A percentile compares a stretch with the other conserved stretches of the same genome.
Evolutionary conservation across 352 stramenopile genomes (phyloP).

Genomic region (Globisporangium acanthophoron): DNA sequence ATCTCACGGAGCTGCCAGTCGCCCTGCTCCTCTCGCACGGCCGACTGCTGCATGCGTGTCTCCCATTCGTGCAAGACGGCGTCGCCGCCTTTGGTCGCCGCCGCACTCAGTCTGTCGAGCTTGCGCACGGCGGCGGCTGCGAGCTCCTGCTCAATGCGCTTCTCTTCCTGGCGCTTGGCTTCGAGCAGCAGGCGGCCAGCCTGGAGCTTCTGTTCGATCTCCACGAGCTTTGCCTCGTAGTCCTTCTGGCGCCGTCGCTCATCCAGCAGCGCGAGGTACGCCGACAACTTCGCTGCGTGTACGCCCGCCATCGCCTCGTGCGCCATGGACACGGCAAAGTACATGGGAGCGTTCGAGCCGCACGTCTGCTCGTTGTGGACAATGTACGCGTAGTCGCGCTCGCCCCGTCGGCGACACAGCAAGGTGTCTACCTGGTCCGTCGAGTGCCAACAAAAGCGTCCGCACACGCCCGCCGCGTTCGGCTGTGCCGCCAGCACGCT

Average conservation of each 20-base stretch:
- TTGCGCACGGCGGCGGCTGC: slow-evolving; percentile 25
- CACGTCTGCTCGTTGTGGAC: slow-evolving; percentile 38
- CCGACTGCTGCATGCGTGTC: slow-evolving; percentile 32
- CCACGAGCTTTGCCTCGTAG: slow-evolving; percentile 46
- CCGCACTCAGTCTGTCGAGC: neutral
- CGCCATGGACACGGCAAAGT: slow-evolving; percentile 43
- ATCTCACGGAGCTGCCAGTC: slow-evolving; percentile 63
- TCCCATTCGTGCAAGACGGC: slow-evolving; percentile 36
- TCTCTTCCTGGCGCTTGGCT: slow-evolving; percentile 59
- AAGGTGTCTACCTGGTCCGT: slow-evolving; percentile 22
- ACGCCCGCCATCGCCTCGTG: slow-evolving; percentile 56
- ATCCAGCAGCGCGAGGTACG: slow-evolving; percentile 38
- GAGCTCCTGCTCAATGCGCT: slow-evolving; percentile 49
- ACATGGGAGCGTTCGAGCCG: slow-evolving; percentile 32
- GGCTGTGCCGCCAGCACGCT: slow-evolving; percentile 43
- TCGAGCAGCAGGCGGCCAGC: slow-evolving; percentile 42
- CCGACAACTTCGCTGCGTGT: slow-evolving; percentile 28
- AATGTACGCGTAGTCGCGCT: slow-evolving; percentile 55
- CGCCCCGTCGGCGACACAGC: slow-evolving; percentile 36
- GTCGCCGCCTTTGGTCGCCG: neutral
- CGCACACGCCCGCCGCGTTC: slow-evolving; percentile 50
- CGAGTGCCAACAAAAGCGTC: slow-evolving; percentile 65
- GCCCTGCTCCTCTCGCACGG: slow-evolving; percentile 37
- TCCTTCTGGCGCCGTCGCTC: slow-evolving; percentile 36
- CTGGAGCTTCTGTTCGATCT: slow-evolving; percentile 69